phyloP scores from a whole-genome alignment of 2,329 filamentous ascomycete species.

The Trichoderma brevicompactum region DNA sequence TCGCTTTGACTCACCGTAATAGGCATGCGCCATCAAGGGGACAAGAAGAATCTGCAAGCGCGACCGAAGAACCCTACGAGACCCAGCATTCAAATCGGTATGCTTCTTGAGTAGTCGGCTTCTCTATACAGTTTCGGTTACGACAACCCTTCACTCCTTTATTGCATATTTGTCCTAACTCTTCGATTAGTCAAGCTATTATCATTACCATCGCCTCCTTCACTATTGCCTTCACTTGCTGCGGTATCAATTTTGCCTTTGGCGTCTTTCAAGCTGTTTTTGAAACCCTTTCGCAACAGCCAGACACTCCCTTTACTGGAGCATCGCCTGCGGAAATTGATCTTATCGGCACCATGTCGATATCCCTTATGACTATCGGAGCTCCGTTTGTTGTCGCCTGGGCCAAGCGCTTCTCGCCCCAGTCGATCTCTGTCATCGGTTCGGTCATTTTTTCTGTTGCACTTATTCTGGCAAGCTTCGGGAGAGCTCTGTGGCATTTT shows the following conservation, averaged over 20 bases:
- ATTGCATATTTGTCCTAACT: background rate
- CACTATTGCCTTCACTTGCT: slow-evolving; percentile 20
- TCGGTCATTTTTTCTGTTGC: slow-evolving; percentile 1
- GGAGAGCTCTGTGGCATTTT: slow-evolving; percentile 17
- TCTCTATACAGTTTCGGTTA: slow-evolving; percentile 1
- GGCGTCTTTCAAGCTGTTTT: slow-evolving; percentile 18
- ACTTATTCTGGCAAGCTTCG: slow-evolving; percentile 17
- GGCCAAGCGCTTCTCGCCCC: slow-evolving; percentile 19
- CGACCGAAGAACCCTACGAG: background rate
- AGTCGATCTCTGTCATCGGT: slow-evolving; percentile 6
- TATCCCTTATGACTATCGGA: slow-evolving; percentile 20
- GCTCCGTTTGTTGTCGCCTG: slow-evolving; percentile 20
- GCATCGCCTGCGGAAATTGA: slow-evolving; percentile 17
- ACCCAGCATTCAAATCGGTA: slow-evolving; percentile 11
- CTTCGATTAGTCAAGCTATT: slow-evolving; percentile 5
- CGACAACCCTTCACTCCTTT: background rate
- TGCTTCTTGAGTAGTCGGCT: slow-evolving; percentile 7
- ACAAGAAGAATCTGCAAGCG: slow-evolving; percentile 6
- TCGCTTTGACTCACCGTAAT: slow-evolving; percentile 10
- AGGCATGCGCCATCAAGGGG: background rate
- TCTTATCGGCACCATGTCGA: slow-evolving; percentile 13
- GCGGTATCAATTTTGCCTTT: slow-evolving; percentile 19
- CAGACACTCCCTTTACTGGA: slow-evolving; percentile 9
- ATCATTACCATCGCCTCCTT: slow-evolving; percentile 13
- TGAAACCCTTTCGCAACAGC: slow-evolving; percentile 16